Percentiles rank a stretch among this genome's conserved stretches.
These are phyloP conservation scores for Fusarium lateritium DNA, from an alignment of 2,329 filamentous ascomycete species.

Conservation along the genomic window DNA sequence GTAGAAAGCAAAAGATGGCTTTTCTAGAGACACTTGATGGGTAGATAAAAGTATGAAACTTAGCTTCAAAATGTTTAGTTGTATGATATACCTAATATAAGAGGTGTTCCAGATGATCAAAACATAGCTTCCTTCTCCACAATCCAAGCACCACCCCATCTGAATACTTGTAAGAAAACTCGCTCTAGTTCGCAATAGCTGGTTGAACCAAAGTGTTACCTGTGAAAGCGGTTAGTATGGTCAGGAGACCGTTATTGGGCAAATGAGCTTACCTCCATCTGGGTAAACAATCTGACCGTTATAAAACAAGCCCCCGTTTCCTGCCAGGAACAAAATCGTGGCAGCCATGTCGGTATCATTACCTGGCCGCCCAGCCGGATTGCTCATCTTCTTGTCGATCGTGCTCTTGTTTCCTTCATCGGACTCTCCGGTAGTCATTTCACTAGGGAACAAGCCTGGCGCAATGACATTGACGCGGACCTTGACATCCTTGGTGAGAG, in stretches of 20 bases:
- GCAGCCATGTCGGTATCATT: slow-evolving; percentile 21
- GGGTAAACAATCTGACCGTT: slow-evolving; percentile 20
- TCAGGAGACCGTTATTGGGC: rapidly evolving
- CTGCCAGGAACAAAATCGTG: slow-evolving; percentile 8
- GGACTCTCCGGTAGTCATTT: slow-evolving; percentile 13
- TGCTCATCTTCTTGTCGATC: slow-evolving; percentile 4
- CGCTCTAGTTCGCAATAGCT: slow-evolving; percentile 1
- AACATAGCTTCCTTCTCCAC: too few relatives aligned
- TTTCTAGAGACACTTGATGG: too few relatives aligned
- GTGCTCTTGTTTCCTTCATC: slow-evolving; percentile 12
- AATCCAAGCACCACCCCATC: too few relatives aligned
- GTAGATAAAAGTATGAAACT: too few relatives aligned
- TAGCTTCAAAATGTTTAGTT: too few relatives aligned
- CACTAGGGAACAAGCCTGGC: slow-evolving; percentile 2
- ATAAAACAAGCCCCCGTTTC: slow-evolving; percentile 18
- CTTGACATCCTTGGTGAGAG: slow-evolving; percentile 16
- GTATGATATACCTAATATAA: too few relatives aligned
- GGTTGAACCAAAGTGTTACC: background rate
- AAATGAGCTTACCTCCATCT: background rate
- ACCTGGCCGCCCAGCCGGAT: slow-evolving; percentile 7
- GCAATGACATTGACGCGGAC: slow-evolving; percentile 21
- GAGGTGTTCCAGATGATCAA: too few relatives aligned
- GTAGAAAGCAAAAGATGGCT: too few relatives aligned
- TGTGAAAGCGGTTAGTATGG: background rate
- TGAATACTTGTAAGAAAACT: too few relatives aligned